Conservation (phyloP, 306 rosid genomes). For the Gillenia trifoliata region DNA sequence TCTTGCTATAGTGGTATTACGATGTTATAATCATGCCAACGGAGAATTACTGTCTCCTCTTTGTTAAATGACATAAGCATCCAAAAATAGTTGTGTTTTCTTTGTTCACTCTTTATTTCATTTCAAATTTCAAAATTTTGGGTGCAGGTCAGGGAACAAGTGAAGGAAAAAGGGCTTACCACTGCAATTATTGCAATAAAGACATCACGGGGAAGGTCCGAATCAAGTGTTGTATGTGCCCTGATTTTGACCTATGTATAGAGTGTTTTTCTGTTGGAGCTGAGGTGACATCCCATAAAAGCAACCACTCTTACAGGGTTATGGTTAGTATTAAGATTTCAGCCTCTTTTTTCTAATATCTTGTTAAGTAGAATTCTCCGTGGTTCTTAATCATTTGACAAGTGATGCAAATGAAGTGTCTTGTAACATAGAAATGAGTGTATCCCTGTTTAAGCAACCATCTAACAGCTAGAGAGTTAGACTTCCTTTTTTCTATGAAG, state of each 20-base stretch:
- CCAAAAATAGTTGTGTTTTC: not conserved
- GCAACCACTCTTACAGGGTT: slow-evolving; percentile 85
- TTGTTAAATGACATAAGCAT: not conserved
- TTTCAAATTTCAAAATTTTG: slow-evolving; percentile 1
- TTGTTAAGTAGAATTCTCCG: not conserved
- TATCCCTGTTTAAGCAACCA: not conserved
- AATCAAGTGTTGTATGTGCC: slow-evolving; percentile 84
- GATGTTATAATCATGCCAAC: not conserved
- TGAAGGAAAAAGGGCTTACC: slow-evolving; percentile 88
- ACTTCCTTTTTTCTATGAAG: not conserved
- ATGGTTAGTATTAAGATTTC: slow-evolving; percentile 55
- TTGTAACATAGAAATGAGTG: not conserved
- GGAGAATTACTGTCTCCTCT: not conserved
- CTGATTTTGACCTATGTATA: slow-evolving; percentile 93
- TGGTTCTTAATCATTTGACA: not conserved
- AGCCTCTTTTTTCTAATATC: not conserved
- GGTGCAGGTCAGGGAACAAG: slow-evolving; percentile 73
- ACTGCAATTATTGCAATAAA: slow-evolving; percentile 96
- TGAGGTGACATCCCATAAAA: slow-evolving; percentile 85
- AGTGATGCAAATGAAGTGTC: not conserved
- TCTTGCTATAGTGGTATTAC: not conserved
- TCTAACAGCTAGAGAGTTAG: slow-evolving; percentile 1
- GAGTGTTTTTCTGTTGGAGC: slow-evolving; percentile 98
- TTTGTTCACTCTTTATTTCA: not conserved
- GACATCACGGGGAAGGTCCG: slow-evolving; percentile 94